Evolutionary conservation across 176 grass and related monocot species (phyloP).

Genomic region (Oryza glaberrima): DNA sequence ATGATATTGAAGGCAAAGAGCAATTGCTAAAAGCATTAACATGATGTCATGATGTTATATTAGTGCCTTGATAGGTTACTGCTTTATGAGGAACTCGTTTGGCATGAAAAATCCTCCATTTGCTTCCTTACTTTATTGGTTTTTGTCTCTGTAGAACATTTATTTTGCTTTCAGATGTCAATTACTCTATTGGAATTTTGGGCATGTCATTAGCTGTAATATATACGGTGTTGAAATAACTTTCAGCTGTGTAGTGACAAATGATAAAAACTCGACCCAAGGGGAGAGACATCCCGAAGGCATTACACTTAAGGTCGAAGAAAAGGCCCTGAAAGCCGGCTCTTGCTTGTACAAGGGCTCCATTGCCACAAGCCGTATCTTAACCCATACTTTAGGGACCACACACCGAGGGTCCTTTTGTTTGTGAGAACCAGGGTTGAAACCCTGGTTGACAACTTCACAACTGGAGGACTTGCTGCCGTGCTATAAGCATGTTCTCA

Average conservation of each 20-base stretch:
- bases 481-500: too few species aligned
- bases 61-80: conserved; percentile 2
- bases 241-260: neutral
- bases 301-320: too few species aligned
- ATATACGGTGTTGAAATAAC: neutral
- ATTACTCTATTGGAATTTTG: neutral
- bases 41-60: neutral
- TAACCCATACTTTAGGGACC: too few species aligned
- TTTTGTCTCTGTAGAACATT: neutral
- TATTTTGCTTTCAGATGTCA: neutral
- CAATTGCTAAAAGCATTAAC: conserved; percentile 16
- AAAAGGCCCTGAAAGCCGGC: too few species aligned
- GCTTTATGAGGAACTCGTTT: neutral
- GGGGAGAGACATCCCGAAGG: too few species aligned
- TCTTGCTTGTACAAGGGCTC: too few species aligned
- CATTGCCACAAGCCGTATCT: too few species aligned
- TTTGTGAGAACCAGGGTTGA: too few species aligned
- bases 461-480: too few species aligned
- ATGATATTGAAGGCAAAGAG: conserved; percentile 8
- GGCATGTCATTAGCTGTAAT: neutral
- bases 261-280: neutral
- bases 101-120: neutral
- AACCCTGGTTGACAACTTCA: too few species aligned
- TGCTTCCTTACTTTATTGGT: neutral
- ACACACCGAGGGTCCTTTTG: too few species aligned